phyloP scores from a whole-genome alignment of 2,329 filamentous ascomycete species.

The Ophiostoma piceae region DNA sequence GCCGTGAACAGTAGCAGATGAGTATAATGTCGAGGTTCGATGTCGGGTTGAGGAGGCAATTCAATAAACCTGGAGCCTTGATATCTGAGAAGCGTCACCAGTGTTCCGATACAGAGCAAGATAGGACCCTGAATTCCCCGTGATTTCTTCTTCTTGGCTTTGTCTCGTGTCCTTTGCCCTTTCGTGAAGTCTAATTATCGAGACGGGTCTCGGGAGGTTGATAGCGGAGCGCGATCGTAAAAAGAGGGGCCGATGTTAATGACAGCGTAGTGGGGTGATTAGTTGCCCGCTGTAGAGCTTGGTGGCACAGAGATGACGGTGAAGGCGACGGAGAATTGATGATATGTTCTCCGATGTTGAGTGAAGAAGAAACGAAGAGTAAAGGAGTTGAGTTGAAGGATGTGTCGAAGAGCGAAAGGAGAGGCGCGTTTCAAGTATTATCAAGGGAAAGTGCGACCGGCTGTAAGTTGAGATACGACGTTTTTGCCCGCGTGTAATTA shows the following conservation, averaged over 20 bases:
- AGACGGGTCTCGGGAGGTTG: background rate
- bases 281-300: background rate
- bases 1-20: background rate
- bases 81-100: background rate
- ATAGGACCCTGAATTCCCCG: background rate
- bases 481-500: background rate
- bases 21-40: background rate
- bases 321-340: background rate
- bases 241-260: background rate
- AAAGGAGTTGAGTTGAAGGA: background rate
- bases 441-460: background rate
- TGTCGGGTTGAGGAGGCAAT: background rate
- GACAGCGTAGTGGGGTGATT: background rate
- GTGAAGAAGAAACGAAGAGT: background rate
- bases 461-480: background rate
- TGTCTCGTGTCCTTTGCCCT: background rate
- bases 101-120: background rate
- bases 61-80: background rate
- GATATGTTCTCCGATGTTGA: background rate
- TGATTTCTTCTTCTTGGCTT: background rate
- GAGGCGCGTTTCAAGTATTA: background rate
- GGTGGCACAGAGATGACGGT: background rate
- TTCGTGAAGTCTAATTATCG: background rate
- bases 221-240: background rate
- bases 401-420: background rate